Base-by-base conservation (phyloP, 2,329 filamentous ascomycete species). In the Clarireedia monteithiana region DNA sequence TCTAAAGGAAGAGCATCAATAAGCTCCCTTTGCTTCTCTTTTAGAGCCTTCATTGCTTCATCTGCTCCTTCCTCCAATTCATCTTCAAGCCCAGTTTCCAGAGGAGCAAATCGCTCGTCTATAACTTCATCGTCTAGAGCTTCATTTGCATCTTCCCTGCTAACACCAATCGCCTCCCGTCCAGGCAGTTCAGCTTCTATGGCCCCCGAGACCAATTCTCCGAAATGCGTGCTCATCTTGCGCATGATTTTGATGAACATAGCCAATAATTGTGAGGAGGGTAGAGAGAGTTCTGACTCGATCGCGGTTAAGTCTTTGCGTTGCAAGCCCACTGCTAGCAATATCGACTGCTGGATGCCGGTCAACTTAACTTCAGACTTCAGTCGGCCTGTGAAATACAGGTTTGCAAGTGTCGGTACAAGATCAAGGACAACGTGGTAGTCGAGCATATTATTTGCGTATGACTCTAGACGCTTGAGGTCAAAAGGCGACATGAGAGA, bases 211-310 rank as follows among this genome's bases (percentile, higher is more conserved):
- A 96, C 79, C 0, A 97, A 73, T 3, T 78, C 75, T 34, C 84
- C 82, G 72, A 99, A 94, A 68, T 91, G 82, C 2, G 81, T 78
- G 2, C 88, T 88, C 40, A 96, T 80, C 75, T 97, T 97, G 62
- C 91, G 84, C 58, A 96, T 80, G 59, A 96, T 87, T 77, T 99
- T 99, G 70, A 96, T 89, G 72, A 99, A 97, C 87, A 97, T 95
- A 59, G 92, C 91, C 60, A 99, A 77, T 3, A 96, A 76, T 73
- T 97, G 94, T 46, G 84, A 86, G 2, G 83, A 80, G 0, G 82
- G 83, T 5, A 96, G 74, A 6, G 79, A 80, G 3, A 96, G 73
- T 67, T 99, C 94, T 60, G 85, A 83, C 59, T 91, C 86, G 7
- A 96, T 74, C 12, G 82, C 80, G 14, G 94, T 89, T 27, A 99